Evolutionary conservation across 2,329 filamentous ascomycete species (phyloP).

Genomic region (Colletotrichum sp.): DNA sequence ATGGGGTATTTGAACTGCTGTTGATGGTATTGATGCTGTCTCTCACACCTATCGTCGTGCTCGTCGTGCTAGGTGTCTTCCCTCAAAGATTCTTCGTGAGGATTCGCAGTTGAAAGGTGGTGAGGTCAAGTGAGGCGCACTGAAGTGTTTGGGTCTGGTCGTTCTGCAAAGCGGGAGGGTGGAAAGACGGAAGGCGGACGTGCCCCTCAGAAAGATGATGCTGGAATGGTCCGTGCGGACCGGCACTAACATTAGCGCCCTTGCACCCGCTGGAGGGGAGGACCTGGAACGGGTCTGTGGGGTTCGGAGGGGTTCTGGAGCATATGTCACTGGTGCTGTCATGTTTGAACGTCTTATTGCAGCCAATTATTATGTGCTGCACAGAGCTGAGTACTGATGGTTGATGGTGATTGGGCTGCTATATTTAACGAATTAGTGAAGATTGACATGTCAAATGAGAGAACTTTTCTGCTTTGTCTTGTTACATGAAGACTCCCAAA

Average conservation of each 20-base stretch:
- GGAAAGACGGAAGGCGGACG: not conserved
- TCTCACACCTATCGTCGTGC: not conserved
- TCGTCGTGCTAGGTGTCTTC: not conserved
- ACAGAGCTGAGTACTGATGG: not conserved
- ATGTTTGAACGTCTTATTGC: not conserved
- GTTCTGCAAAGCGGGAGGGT: not conserved
- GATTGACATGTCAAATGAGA: not conserved
- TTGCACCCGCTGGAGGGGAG: not conserved
- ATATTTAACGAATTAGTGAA: not conserved
- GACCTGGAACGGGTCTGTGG: not conserved
- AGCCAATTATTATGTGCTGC: not conserved
- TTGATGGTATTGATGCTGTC: not conserved
- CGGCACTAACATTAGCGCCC: conserved; percentile 3
- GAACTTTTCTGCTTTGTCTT: not conserved
- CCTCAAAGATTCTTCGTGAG: not conserved
- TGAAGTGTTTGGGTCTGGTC: not conserved
- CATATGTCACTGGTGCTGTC: not conserved
- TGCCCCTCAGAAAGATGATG: conserved; percentile 14
- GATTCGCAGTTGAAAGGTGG: not conserved
- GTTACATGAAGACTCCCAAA: not conserved
- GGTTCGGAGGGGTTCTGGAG: not conserved
- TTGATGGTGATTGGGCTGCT: not conserved
- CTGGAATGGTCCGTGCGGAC: conserved; percentile 15
- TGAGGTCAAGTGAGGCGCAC: not conserved
- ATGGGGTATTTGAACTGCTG: not conserved